Evolutionary conservation across 2,329 filamentous ascomycete species (phyloP).

Genomic region (Sporothrix variecibatus): DNA sequence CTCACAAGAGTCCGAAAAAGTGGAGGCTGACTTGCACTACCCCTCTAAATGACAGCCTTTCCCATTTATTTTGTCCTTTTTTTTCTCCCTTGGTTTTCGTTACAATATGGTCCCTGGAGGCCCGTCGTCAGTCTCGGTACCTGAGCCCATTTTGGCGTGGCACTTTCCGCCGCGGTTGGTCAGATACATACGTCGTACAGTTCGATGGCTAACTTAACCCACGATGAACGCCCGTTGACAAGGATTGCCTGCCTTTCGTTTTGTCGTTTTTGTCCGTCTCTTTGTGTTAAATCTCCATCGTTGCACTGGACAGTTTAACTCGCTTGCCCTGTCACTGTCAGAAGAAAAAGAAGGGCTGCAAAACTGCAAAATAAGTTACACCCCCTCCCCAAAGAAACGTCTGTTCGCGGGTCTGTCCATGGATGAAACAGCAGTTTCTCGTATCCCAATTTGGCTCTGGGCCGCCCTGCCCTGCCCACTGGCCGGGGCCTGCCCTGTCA

Average conservation of each 20-base stretch:
- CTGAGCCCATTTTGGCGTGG: conserved; percentile 12
- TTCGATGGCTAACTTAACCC: neutral
- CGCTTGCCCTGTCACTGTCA: conserved; percentile 1
- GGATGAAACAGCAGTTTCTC: conserved; percentile 48
- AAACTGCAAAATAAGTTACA: neutral
- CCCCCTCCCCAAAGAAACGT: conserved; percentile 27
- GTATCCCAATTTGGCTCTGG: conserved; percentile 45
- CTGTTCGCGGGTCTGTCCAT: conserved; percentile 35
- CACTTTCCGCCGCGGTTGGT: neutral
- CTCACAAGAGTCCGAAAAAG: neutral
- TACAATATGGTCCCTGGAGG: neutral
- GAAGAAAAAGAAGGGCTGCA: neutral
- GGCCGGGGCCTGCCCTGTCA: neutral
- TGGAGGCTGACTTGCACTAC: neutral
- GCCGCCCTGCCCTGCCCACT: conserved; percentile 22
- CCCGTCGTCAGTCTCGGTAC: neutral
- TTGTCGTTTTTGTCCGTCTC: no score
- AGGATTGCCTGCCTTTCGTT: neutral
- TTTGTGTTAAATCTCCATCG: neutral
- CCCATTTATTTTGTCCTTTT: neutral
- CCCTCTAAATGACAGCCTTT: neutral
- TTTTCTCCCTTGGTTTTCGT: neutral
- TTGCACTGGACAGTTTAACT: conserved; percentile 20
- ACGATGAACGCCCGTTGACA: neutral
- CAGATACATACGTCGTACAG: neutral